Evolutionary conservation across 768 basidiomycete species (phyloP).

Genomic region (Rhizopogon salebrosus): DNA sequence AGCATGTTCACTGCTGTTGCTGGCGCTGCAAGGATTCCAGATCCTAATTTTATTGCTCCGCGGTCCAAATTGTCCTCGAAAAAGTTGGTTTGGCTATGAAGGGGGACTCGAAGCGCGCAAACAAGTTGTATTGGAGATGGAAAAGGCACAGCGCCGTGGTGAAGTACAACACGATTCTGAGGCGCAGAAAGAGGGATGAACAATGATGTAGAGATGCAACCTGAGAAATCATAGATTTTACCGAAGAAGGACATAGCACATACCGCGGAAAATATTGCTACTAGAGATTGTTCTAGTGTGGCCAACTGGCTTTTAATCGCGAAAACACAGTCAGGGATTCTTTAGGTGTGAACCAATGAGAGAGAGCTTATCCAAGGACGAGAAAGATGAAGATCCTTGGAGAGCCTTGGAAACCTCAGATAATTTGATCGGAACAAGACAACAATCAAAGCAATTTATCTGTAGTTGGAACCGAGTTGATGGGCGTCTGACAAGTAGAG

Average conservation of each 20-base stretch:
- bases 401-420: too few species aligned
- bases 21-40: conserved; percentile 55
- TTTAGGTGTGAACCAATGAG: neutral
- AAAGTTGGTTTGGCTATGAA: conserved; percentile 60
- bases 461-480: neutral
- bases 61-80: conserved; percentile 53
- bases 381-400: too few species aligned
- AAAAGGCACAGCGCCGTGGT: neutral
- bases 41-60: conserved; percentile 54
- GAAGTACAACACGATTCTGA: conserved; percentile 1
- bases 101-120: conserved; percentile 47
- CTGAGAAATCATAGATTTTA: neutral
- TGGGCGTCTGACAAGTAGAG: neutral
- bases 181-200: conserved; percentile 2
- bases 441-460: neutral
- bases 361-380: neutral
- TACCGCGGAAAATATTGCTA: neutral
- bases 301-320: neutral
- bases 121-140: conserved; percentile 25
- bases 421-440: neutral
- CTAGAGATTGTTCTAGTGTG: neutral
- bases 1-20: conserved; percentile 52
- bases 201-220: neutral
- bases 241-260: neutral
- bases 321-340: too few species aligned